Conservation (phyloP, 2,329 filamentous ascomycete species). For the Coleophoma cylindrospora region DNA sequence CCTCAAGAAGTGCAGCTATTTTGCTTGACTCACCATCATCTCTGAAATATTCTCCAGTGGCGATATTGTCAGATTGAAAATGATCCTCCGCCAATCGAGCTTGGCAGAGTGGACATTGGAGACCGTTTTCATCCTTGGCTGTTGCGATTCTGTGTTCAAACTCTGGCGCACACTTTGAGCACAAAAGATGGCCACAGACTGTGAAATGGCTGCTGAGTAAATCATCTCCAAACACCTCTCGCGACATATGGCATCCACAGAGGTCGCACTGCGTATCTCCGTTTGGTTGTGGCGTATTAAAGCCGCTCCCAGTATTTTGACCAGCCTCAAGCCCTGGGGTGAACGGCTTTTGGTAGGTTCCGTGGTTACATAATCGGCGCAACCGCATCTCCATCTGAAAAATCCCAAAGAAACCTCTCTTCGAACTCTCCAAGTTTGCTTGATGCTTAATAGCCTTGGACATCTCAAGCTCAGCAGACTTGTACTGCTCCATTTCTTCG, state of each 20-base stretch:
- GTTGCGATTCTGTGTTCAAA: not conserved
- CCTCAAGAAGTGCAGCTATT: not conserved
- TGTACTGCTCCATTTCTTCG: slow-evolving; percentile 24
- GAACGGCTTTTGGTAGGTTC: slow-evolving; percentile 39
- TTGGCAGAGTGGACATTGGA: slow-evolving; percentile 1
- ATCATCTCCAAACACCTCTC: not conserved
- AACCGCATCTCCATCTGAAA: slow-evolving; percentile 41
- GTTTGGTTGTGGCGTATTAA: not conserved
- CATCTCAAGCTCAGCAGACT: slow-evolving; percentile 23
- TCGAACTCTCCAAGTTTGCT: slow-evolving; percentile 22
- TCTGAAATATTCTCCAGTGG: not conserved
- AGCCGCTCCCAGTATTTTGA: not conserved
- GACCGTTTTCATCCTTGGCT: not conserved
- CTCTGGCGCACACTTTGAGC: slow-evolving; percentile 1
- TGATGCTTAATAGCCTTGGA: slow-evolving; percentile 27
- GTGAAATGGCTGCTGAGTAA: slow-evolving; percentile 1
- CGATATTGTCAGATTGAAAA: not conserved
- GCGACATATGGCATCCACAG: not conserved
- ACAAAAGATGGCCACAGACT: slow-evolving; percentile 4
- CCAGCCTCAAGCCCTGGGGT: slow-evolving; percentile 13
- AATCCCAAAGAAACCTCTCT: slow-evolving; percentile 28
- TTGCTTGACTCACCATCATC: slow-evolving; percentile 1
- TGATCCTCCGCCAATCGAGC: not conserved
- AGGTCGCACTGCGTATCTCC: not conserved
- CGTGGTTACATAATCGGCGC: slow-evolving; percentile 43